phyloP scores from a whole-genome alignment of 345 rosid species.

The Corymbia maculata region DNA sequence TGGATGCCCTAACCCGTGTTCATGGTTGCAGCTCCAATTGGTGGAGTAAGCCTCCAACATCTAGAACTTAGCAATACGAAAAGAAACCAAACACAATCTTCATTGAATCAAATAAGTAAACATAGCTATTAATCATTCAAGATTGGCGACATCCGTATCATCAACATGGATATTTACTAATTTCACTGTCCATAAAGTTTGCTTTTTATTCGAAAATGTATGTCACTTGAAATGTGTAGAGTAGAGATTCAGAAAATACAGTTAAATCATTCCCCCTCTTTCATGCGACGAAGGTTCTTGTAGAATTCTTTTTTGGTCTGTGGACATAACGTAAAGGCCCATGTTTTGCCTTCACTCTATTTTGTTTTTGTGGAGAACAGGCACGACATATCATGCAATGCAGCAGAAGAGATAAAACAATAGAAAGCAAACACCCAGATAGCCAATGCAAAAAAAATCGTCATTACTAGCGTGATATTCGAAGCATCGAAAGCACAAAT shows the following conservation, averaged over 20 bases:
- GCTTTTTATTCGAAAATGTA: background rate
- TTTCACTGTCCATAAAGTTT: background rate
- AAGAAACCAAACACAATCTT: background rate
- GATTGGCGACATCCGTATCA: background rate
- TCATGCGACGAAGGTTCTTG: background rate
- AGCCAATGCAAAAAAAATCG: background rate
- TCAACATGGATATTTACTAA: background rate
- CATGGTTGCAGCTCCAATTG: background rate
- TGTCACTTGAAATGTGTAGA: background rate
- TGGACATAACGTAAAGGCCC: background rate
- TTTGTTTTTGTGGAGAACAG: background rate
- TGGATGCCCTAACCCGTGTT: background rate
- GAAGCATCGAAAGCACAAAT: background rate
- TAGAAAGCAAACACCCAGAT: background rate
- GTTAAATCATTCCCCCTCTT: background rate
- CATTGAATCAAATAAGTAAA: background rate
- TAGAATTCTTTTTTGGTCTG: background rate
- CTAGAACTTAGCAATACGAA: background rate
- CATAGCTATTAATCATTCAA: background rate
- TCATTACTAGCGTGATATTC: background rate
- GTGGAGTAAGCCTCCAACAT: background rate
- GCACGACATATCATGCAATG: too few relatives aligned
- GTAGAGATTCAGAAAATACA: background rate
- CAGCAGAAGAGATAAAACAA: too few relatives aligned
- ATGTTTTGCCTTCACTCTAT: background rate